These are phyloP conservation scores for Cercophora sp. DNA, from an alignment of 495 filamentous ascomycete species.

Conservation along the genomic window DNA sequence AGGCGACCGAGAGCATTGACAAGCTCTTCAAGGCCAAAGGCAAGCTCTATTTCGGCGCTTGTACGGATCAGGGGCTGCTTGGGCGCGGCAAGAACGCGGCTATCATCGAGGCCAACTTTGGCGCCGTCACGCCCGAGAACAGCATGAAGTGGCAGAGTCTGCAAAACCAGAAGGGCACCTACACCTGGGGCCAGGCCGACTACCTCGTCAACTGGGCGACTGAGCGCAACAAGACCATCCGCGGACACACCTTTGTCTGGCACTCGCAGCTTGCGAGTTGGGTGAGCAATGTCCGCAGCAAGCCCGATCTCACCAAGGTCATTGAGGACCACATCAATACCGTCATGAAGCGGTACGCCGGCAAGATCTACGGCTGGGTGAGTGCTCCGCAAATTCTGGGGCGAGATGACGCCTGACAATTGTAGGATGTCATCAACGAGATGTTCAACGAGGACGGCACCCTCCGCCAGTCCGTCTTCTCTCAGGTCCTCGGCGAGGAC, in stretches of 20 bases:
- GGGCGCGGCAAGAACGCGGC: slow-evolving; percentile 46
- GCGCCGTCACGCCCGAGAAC: slow-evolving; percentile 64
- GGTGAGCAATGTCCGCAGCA: slow-evolving; percentile 53
- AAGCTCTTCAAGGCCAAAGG: slow-evolving; percentile 54
- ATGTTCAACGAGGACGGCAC: slow-evolving; percentile 62
- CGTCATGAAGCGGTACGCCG: slow-evolving; percentile 55
- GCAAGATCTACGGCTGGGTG: slow-evolving; percentile 59
- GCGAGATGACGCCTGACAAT: too few relatives aligned
- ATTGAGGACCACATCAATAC: slow-evolving; percentile 58
- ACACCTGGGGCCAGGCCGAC: slow-evolving; percentile 51
- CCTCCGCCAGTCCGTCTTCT: slow-evolving; percentile 55
- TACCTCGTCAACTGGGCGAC: slow-evolving; percentile 58
- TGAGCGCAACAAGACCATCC: slow-evolving; percentile 52
- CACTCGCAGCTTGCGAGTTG: slow-evolving; percentile 61
- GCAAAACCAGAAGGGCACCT: slow-evolving; percentile 43
- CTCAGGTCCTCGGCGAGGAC: slow-evolving; percentile 53
- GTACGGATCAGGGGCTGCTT: slow-evolving; percentile 52
- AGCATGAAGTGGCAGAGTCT: slow-evolving; percentile 61
- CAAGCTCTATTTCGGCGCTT: slow-evolving; percentile 58
- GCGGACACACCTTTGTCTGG: slow-evolving; percentile 63
- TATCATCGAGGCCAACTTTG: slow-evolving; percentile 58
- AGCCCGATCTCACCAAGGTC: slow-evolving; percentile 45
- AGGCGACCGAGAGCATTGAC: slow-evolving; percentile 48
- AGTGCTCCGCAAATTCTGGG: too few relatives aligned
- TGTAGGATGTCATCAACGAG: slow-evolving; percentile 64